phyloP scores from a whole-genome alignment of 2,329 filamentous ascomycete species.

The Colletotrichum somersetense region DNA sequence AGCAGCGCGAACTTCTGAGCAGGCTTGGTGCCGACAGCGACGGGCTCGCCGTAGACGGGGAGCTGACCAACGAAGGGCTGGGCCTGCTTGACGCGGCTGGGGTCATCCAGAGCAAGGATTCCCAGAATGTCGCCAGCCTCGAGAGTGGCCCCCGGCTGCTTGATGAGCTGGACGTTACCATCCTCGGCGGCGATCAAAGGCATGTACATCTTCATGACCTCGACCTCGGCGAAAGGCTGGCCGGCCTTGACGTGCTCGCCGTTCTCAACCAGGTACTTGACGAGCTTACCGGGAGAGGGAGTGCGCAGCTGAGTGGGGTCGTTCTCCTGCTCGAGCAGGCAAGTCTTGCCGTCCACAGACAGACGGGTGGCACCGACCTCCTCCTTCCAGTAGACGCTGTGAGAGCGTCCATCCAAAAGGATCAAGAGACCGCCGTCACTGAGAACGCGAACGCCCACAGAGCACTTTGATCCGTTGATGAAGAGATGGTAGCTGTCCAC shows the following conservation, averaged over 20 bases:
- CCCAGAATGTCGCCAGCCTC: conserved; percentile 99
- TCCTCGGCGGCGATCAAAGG: conserved; percentile 94
- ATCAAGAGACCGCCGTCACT: conserved; percentile 95
- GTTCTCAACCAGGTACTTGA: conserved; percentile 97
- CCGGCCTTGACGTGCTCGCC: conserved; percentile 93
- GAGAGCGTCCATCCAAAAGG: conserved; percentile 89
- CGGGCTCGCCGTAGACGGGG: conserved; percentile 86
- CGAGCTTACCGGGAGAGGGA: conserved; percentile 95
- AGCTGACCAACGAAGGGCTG: conserved; percentile 93
- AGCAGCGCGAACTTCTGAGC: conserved; percentile 87
- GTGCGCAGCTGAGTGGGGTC: conserved; percentile 97
- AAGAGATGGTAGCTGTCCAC: conserved; percentile 96
- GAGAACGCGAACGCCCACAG: conserved; percentile 90
- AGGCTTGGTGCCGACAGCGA: conserved; percentile 90
- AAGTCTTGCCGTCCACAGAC: conserved; percentile 98
- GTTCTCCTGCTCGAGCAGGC: conserved; percentile 97
- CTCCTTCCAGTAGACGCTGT: conserved; percentile 99
- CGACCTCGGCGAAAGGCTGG: conserved; percentile 94
- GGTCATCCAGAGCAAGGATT: conserved; percentile 95
- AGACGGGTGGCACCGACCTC: conserved; percentile 95
- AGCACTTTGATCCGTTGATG: conserved; percentile 98
- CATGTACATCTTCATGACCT: conserved; percentile 99
- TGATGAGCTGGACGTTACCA: conserved; percentile 96
- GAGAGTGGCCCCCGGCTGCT: conserved; percentile 97
- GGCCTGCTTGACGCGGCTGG: conserved; percentile 95